Base-by-base conservation (phyloP, 2,329 filamentous ascomycete species). In the Cyanodermella asteris region DNA sequence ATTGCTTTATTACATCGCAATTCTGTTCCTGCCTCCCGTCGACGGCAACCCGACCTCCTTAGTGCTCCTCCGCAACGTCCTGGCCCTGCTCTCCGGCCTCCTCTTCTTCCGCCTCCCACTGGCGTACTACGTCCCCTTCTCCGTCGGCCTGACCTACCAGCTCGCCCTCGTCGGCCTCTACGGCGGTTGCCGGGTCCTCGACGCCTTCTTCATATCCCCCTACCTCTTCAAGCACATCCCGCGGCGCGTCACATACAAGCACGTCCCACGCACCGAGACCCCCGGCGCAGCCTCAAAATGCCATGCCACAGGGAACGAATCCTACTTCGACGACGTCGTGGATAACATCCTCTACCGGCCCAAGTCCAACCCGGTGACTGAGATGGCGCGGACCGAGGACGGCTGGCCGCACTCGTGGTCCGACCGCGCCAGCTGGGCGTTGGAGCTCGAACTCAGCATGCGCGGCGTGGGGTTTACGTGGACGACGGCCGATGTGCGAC, bases 71-170 rank as follows among this genome's bases (percentile, higher is more conserved):
- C 43, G 49, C 3, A 51, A 47, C 23, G 25, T 34, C 2, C 42
- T 54, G 17, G 51, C 51, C 2, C 27, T 47, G 4, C 24, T 38
- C 8, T 44, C 51, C 3, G 46, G 44, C 0, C 31, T 46, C 12
- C 40, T 54, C 7, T 54, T 54, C 37, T 44, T 54, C 24, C 42
- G 50, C 5, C 33, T 55, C 9, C 50, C 51, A 9, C 39, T 54
- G 4, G 40, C 38, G 4, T 53, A 54, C 23, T 43, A 54, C 34
- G 46, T 53, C 4, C 48, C 50, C 5, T 50, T 50, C 30, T 51
- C 46, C 28, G 49, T 54, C 20, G 50, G 50, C n/a, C 37, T 54
- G 11, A 54, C 49, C 10, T 54, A 55, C 25, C 50, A 54, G 27
- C 45, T 54, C 10, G 46, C 47, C 4, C 43, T 55, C 5, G 48